Evolutionary conservation across 106 monocot genomes (phyloP).

Genomic region (Agapanthus africanus): DNA sequence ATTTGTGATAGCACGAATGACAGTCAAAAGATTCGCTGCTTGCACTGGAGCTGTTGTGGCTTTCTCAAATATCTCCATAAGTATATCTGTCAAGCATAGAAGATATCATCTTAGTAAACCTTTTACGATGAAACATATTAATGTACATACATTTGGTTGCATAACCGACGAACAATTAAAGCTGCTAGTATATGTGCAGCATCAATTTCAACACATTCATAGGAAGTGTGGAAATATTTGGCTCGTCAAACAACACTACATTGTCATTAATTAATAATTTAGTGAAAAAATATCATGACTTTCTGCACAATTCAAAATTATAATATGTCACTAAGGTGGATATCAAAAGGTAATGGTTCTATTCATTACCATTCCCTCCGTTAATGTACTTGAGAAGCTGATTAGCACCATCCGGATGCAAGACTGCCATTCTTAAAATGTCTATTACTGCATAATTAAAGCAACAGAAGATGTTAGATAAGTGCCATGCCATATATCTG

Average conservation of each 20-base stretch:
- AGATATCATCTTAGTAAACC: constrained; percentile 10
- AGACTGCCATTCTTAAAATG: constrained; percentile 56
- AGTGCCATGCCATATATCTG: too few species aligned
- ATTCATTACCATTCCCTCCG: constrained; percentile 51
- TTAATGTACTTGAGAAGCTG: constrained; percentile 54
- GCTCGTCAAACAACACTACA: too few species aligned
- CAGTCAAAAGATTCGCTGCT: constrained; percentile 71
- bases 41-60: constrained; percentile 40
- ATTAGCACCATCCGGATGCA: constrained; percentile 86
- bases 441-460: constrained; percentile 69
- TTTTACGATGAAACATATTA: background rate
- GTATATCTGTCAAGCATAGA: constrained; percentile 35
- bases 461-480: constrained; percentile 3
- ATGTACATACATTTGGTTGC: too few species aligned
- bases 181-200: background rate
- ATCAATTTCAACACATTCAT: too few species aligned
- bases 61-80: constrained; percentile 57
- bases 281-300: background rate
- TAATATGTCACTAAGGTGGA: background rate
- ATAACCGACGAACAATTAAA: too few species aligned
- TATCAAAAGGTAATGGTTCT: background rate
- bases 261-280: background rate
- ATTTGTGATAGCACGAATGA: constrained; percentile 55
- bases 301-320: background rate
- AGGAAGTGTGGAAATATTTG: too few species aligned